Base-by-base conservation (phyloP, 371 early-diverging fungal species). In the Actinomucor elegans region DNA sequence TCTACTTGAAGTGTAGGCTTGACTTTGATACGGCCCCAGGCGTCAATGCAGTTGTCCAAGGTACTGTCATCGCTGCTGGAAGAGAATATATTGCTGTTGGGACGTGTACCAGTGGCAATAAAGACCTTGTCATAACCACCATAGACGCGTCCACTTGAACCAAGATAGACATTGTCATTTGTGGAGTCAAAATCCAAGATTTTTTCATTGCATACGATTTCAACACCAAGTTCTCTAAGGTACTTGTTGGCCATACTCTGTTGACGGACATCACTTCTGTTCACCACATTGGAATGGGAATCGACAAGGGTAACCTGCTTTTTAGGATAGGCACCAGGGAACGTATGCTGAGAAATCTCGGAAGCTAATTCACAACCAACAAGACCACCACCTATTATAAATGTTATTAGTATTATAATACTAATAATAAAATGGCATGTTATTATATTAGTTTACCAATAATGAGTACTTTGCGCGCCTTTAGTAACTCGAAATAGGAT, bases 311-410 rank as follows among this genome's bases (percentile, higher is more conserved):
- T 80, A 1, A 89, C 69, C 5, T 76, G 61, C 56, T 83, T 86
- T 35, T 71, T 52, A 3, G 83, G 83, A 38, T 70, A 76, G 1
- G 55, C 34, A 17, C 64, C 67, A 35, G 68, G 60, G 14, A 71
- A 70, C 31, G 15, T 34, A 47, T 51, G 59, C 24, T 59, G 55
- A 11, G 64, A 57, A 24, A 87, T 80, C 43, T 86, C 88, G 4
- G 79, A 79, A 6, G 84, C 86, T 32, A 85, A 66, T 55, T 87
- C 90, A 32, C 83, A 81, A 12, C 87, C 88, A 11, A 81, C 83
- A 3, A 86, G 77, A 11, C 88, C 88, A 18, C 86, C 87, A 21
- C 88, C 87, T 26, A 33, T 40, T 32, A 24, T 32, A 6, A 31
- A n/a, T n/a, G n/a, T n/a, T n/a, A n/a, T n/a, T n/a, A n/a, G n/a